Evolutionary conservation across 2,329 filamentous ascomycete species (phyloP).

Genomic region (Fusarium pininemorale): DNA sequence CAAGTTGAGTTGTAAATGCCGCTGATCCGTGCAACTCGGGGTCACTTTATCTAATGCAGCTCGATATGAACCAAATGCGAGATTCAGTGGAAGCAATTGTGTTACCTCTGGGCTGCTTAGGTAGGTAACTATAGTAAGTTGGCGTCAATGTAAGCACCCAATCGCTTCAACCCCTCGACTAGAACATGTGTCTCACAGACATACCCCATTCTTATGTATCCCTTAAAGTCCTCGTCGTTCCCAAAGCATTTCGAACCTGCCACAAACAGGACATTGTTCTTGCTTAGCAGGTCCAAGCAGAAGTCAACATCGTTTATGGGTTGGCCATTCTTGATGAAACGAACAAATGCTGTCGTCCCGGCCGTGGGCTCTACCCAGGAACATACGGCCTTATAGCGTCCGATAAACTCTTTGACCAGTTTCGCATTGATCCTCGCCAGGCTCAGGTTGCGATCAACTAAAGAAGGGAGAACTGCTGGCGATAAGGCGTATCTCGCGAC

Average conservation of each 20-base stretch:
- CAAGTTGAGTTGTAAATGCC: slow-evolving; percentile 31
- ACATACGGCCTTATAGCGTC: slow-evolving; percentile 69
- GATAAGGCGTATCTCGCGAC: slow-evolving; percentile 80
- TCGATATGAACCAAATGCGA: slow-evolving; percentile 8
- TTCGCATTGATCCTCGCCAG: slow-evolving; percentile 74
- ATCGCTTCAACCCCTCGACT: slow-evolving; percentile 67
- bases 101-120: neutral
- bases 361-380: slow-evolving; percentile 79
- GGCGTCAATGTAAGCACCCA: slow-evolving; percentile 53
- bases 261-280: slow-evolving; percentile 77
- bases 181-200: slow-evolving; percentile 77
- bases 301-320: slow-evolving; percentile 78
- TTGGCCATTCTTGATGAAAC: slow-evolving; percentile 68
- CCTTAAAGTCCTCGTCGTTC: slow-evolving; percentile 69
- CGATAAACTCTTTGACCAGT: slow-evolving; percentile 73
- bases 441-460: slow-evolving; percentile 63
- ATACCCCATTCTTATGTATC: slow-evolving; percentile 82
- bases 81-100: neutral
- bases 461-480: slow-evolving; percentile 49
- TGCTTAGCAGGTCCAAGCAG: slow-evolving; percentile 72
- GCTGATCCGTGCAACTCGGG: slow-evolving; percentile 25
- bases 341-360: slow-evolving; percentile 82
- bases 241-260: slow-evolving; percentile 82
- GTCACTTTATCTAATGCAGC: neutral
- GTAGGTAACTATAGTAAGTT: slow-evolving; percentile 1